Conservation (phyloP, 805 yeast species). For the Kuraishia piskuri region DNA sequence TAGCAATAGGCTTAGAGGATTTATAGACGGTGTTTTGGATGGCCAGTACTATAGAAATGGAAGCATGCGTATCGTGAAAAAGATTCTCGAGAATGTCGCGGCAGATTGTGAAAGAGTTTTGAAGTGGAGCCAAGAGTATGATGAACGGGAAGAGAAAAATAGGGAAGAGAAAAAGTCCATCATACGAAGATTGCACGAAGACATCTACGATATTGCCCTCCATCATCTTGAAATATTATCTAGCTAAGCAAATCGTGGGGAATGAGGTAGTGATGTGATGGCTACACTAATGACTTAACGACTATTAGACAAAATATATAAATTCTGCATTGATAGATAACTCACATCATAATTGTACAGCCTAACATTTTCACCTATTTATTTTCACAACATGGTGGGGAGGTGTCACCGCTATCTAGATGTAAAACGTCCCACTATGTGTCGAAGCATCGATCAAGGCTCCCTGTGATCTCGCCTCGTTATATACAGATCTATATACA, state of each 20-base stretch:
- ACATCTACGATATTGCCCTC: neutral
- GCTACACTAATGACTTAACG: neutral
- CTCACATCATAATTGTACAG: no score
- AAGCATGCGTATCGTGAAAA: neutral
- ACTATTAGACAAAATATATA: no score
- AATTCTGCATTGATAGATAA: neutral
- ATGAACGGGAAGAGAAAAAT: neutral
- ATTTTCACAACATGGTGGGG: no score
- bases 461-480: neutral
- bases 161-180: neutral
- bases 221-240: neutral
- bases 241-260: neutral
- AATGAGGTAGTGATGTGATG: neutral
- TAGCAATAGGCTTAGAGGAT: neutral
- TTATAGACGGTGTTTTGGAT: neutral
- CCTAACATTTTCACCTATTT: no score
- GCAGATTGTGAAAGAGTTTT: neutral
- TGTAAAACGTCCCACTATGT: no score
- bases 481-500: constrained; percentile 10
- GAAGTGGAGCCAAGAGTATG: neutral
- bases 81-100: neutral
- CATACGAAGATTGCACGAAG: neutral
- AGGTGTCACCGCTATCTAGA: no score
- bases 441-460: no score
- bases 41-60: neutral